Evolutionary conservation across 352 stramenopile species (phyloP), one percentile per base, ranked within the genome.

Genomic region (Phytophthora syringae): DNA sequence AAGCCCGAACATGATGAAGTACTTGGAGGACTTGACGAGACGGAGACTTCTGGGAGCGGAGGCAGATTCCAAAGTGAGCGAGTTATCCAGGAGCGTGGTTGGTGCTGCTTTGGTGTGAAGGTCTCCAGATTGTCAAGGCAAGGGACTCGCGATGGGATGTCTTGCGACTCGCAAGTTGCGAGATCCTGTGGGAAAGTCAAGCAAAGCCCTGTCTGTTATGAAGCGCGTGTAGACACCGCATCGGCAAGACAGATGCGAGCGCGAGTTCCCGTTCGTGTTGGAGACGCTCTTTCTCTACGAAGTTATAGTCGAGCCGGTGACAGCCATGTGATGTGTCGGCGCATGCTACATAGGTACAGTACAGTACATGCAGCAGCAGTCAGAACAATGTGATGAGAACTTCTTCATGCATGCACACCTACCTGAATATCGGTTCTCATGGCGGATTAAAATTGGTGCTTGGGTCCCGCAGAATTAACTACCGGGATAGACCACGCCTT

Each of bases 51-150:
- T 43, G 52, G 28, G 52, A 47, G 27, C 34, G 57, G 50, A 24
- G 21, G 43, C 57, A 61, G 59, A 72, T 72, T 72, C 36, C 50
- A 72, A 67, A 72, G 54, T 72, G 64, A 72, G 18, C 3, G 18
- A 16, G 25, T 11, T 44, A 39, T 42, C n/a, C 27, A 18, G 42
- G 20, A 47, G 21, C 16, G 36, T 55, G 56, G 63, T 62, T 72
- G 64, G 64, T 58, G 57, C 57, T 53, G 54, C 32, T 28, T 34
- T 54, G 37, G 37, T n/a, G 45, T 34, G 15, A 24, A 49, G 36
- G 36, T 48, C 15, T 49, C 18, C 20, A 43, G 36, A 68, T 63
- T 52, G 60, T 50, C 52, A 52, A 64, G 28, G 44, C 42, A 60
- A 44, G 20, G 50, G 27, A 11, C n/a, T 54, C 45, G 52, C 30